Base-by-base conservation (phyloP, 345 rosid species). In the Heritiera fomes region DNA sequence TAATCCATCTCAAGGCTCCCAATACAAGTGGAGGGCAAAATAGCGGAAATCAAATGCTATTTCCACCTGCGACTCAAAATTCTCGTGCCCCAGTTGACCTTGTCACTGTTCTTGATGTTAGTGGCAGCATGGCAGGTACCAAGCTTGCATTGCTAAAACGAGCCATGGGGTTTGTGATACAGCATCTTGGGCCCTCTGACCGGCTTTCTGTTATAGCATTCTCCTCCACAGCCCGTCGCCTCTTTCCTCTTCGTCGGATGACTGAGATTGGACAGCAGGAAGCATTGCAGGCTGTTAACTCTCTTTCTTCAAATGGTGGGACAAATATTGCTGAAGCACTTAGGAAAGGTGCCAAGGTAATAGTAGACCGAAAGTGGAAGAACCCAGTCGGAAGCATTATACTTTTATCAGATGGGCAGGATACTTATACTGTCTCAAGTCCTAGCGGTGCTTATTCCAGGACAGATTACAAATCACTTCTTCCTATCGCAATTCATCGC, bases 51-150 rank as follows among this genome's bases (percentile, higher is more conserved):
- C 81, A 80, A 59, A 72, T 68, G 68, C 84, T 78, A 46, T 50
- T 72, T 9, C 77, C 71, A 6, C 18, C 74, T 12, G 34, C 23
- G 30, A 64, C 86, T 79, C 85, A 80, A 63, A 80, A 79, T 77
- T 87, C 93, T 11, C 95, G 98, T 28, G 94, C 94, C 72, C 90
- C 98, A n/a, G 85, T 97, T 34, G 99, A 97, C 84, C 88, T 97
- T 67, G 92, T 97, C 59, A 94, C 99, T 1, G 98, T 97, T 74
- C 98, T 97, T 83, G 99, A 97, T 82, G 93, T 93, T 53, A 97
- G 99, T 53, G 99, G 99, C 76, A 97, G 99, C 90, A 97, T 97
- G 98, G 91, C 93, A 0, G 99, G 99, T 46, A 91, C 97, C 68
- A 96, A 94, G 82, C 86, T 96, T 58, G 98, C 98, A 5, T 84